phyloP scores from a whole-genome alignment of 2,329 filamentous ascomycete genomes.

The Setomelanomma holmii region DNA sequence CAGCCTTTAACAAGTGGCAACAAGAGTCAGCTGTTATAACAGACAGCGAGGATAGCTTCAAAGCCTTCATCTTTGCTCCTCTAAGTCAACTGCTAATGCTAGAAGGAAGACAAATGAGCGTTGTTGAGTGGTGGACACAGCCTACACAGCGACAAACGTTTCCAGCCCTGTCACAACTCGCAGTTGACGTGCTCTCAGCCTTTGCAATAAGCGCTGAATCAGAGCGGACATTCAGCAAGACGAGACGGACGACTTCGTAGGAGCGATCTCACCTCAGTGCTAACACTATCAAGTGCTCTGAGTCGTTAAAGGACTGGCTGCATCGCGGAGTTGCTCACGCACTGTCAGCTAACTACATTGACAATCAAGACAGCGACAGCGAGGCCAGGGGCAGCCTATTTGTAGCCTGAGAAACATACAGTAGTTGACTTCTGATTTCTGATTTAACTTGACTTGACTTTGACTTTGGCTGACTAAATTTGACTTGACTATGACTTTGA shows the following conservation, averaged over 20 bases:
- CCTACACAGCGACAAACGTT: slow-evolving; percentile 2
- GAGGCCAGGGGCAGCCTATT: background rate
- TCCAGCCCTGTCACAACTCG: slow-evolving; percentile 3
- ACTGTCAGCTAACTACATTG: background rate
- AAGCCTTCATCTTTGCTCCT: slow-evolving; percentile 4
- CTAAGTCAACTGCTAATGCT: slow-evolving; percentile 1
- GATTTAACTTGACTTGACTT: background rate
- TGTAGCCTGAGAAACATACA: background rate
- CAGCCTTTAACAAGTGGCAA: background rate
- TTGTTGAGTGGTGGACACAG: slow-evolving; percentile 10
- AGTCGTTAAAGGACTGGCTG: background rate
- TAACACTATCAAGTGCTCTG: background rate
- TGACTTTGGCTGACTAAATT: background rate
- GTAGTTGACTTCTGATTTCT: background rate
- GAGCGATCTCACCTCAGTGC: slow-evolving; percentile 3
- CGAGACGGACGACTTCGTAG: slow-evolving; percentile 14
- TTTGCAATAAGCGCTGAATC: too few relatives aligned
- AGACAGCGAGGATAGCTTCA: slow-evolving; percentile 8
- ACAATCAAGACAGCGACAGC: background rate
- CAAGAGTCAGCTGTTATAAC: background rate
- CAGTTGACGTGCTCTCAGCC: slow-evolving; percentile 15
- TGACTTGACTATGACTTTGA: background rate
- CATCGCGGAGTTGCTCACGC: background rate
- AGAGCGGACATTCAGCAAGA: slow-evolving; percentile 11
- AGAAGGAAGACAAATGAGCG: background rate